Percentiles rank a stretch among this genome's conserved stretches.
Evolutionary conservation across 441 rosid species (phyloP).

Genomic region (Capsella rubella): DNA sequence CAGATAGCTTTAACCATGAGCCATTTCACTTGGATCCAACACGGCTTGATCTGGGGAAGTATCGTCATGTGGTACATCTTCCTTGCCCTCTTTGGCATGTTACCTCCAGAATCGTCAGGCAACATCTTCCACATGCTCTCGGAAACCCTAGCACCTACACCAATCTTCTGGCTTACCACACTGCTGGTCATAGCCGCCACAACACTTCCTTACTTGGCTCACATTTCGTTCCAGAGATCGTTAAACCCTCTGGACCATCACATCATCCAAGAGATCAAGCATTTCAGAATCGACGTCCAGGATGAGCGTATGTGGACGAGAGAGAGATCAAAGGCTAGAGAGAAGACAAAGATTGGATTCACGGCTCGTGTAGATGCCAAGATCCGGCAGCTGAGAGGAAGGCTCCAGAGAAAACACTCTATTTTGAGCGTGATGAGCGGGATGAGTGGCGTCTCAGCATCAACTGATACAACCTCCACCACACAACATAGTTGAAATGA

Average conservation of each 20-base stretch:
- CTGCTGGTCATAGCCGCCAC: slow-evolving; percentile 73
- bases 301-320: slow-evolving; percentile 89
- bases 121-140: slow-evolving; percentile 70
- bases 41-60: slow-evolving; percentile 87
- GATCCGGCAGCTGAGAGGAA: slow-evolving; percentile 80
- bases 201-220: slow-evolving; percentile 69
- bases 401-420: slow-evolving; percentile 70
- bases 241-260: slow-evolving; percentile 94
- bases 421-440: slow-evolving; percentile 45
- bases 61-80: slow-evolving; percentile 75
- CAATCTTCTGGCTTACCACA: slow-evolving; percentile 73
- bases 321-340: slow-evolving; percentile 88
- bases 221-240: slow-evolving; percentile 80
- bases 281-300: slow-evolving; percentile 70
- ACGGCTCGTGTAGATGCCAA: slow-evolving; percentile 92
- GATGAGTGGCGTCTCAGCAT: slow-evolving; percentile 39
- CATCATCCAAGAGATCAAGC: slow-evolving; percentile 95
- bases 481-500: slow-evolving; percentile 39
- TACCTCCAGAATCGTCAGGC: slow-evolving; percentile 66
- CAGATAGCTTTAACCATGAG: slow-evolving; percentile 94
- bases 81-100: slow-evolving; percentile 78
- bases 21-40: slow-evolving; percentile 99
- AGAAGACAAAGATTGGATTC: slow-evolving; percentile 89
- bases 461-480: slow-evolving; percentile 44
- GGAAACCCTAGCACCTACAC: slow-evolving; percentile 88